A percentile compares a stretch with the other conserved stretches of the same genome.
phyloP scores from a whole-genome alignment of 2,329 filamentous ascomycete genomes.

The Calcarisporium arbuscula region DNA sequence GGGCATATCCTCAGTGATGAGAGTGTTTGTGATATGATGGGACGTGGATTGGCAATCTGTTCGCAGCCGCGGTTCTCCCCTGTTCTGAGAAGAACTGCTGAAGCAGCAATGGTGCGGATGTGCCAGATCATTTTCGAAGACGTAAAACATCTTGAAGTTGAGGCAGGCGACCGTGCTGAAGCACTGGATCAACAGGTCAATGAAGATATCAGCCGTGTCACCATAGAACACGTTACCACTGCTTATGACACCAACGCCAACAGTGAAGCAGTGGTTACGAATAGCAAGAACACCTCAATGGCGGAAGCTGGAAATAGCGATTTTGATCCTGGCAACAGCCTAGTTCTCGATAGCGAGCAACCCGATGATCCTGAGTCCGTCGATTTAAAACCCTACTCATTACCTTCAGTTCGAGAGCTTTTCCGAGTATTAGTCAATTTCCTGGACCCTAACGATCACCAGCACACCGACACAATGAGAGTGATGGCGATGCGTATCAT shows the following conservation, averaged over 20 bases:
- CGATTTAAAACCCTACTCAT: constrained; percentile 78
- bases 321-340: constrained; percentile 2
- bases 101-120: constrained; percentile 98
- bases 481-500: constrained; percentile 97
- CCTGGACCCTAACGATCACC: constrained; percentile 84
- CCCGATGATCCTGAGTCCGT: constrained; percentile 36
- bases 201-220: constrained; percentile 66
- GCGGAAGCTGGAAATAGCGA: constrained; percentile 1
- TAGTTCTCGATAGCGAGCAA: background rate
- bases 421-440: constrained; percentile 92
- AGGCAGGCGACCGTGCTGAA: constrained; percentile 61
- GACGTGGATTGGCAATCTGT: constrained; percentile 93
- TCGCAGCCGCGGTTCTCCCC: constrained; percentile 90
- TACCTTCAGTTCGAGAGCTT: constrained; percentile 89
- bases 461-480: constrained; percentile 90
- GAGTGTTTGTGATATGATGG: constrained; percentile 99
- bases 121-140: constrained; percentile 97
- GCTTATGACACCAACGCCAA: constrained; percentile 7
- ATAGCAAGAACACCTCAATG: constrained; percentile 2
- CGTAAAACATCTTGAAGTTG: constrained; percentile 77
- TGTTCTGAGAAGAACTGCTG: constrained; percentile 80
- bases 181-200: constrained; percentile 61
- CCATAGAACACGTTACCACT: constrained; percentile 65
- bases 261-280: constrained; percentile 5
- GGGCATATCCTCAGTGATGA: constrained; percentile 94